Percentiles rank a stretch among this genome's conserved stretches.
phyloP scores from a whole-genome alignment of 352 stramenopile species.

The Phytopythium sindhum region DNA sequence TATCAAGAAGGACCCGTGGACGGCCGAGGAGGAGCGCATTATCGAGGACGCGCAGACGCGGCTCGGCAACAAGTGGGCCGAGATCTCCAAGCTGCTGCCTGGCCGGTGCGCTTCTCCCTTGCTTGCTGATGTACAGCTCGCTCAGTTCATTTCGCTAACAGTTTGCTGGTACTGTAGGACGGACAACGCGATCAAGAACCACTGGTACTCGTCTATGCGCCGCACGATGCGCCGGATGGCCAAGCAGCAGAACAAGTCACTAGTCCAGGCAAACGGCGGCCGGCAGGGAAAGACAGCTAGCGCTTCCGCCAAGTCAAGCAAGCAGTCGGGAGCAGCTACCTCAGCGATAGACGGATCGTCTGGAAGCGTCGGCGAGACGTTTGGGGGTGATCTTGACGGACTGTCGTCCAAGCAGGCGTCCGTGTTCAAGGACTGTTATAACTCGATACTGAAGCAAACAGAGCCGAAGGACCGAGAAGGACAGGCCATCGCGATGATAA shows the following conservation, averaged over 20 bases:
- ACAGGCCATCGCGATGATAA: slow-evolving; percentile 2
- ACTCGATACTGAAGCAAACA: slow-evolving; percentile 56
- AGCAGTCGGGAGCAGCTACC: slow-evolving; percentile 20
- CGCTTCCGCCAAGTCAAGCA: slow-evolving; percentile 27
- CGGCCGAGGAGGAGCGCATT: slow-evolving; percentile 86
- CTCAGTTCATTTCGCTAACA: background rate
- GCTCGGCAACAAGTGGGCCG: slow-evolving; percentile 97
- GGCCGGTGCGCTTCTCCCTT: slow-evolving; percentile 50
- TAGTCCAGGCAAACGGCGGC: slow-evolving; percentile 21
- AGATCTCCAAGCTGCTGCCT: slow-evolving; percentile 97
- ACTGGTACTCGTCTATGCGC: slow-evolving; percentile 91
- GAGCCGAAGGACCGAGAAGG: slow-evolving; percentile 17
- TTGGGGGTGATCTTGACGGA: background rate
- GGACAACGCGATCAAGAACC: slow-evolving; percentile 89
- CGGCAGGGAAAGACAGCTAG: slow-evolving; percentile 10
- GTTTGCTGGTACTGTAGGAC: slow-evolving; percentile 29
- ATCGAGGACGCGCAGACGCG: slow-evolving; percentile 88
- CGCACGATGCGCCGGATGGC: slow-evolving; percentile 87
- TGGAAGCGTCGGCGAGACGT: background rate
- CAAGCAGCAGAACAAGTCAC: slow-evolving; percentile 81
- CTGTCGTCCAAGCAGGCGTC: slow-evolving; percentile 44
- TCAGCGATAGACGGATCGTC: background rate
- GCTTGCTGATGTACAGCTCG: background rate
- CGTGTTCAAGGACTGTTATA: slow-evolving; percentile 79
- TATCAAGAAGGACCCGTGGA: slow-evolving; percentile 89